Evolutionary conservation across 495 filamentous ascomycete species (phyloP), one percentile per base, ranked within the genome.

Genomic region (Xylaria longipes): DNA sequence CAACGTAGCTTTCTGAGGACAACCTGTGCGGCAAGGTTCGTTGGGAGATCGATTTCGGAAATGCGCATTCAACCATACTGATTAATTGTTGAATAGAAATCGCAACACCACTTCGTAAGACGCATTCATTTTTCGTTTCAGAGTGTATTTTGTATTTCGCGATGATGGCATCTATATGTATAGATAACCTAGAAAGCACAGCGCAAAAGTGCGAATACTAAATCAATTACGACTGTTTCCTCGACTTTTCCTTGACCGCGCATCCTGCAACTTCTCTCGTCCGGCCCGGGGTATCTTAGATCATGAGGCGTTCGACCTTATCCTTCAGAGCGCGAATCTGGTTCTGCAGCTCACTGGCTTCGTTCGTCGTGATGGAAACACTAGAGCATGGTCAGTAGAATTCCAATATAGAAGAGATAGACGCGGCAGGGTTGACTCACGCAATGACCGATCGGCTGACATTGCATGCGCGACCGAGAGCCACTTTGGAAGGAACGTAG

Each of bases 251-350:
- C 31, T 73, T 57, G 46, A 33, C 66, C 46, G 58, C 61, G 67
- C 57, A 69, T 68, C 74, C 69, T 56, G 60, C 11, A 41, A n/a
- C 46, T 11, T 5, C n/a, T 56, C 56, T 70, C 46, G 33, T 29
- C 22, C 25, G 11, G 11, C 9, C 31, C 54, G 45, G 45, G 71
- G 72, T 74, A 73, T 75, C 79, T 90, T 93, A 99, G 84, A 99
- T 97, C 89, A 95, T 93, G 68, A 98, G 87, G 77, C 96, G 88
- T 87, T 99, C 96, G 52, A 99, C 94, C 91, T 97, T 96, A 80
- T 95, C 91, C 87, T 95, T 97, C 76, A 98, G 82, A 57, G 86
- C 82, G 70, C 91, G 85, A 80, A 98, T 97, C 87, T 96, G 93
- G 73, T 86, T 85, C 82, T 90, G 91, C 39, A 98, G 86, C 78